phyloP scores from a whole-genome alignment of 2,329 filamentous ascomycete genomes.

The Trichoderma polysporum region DNA sequence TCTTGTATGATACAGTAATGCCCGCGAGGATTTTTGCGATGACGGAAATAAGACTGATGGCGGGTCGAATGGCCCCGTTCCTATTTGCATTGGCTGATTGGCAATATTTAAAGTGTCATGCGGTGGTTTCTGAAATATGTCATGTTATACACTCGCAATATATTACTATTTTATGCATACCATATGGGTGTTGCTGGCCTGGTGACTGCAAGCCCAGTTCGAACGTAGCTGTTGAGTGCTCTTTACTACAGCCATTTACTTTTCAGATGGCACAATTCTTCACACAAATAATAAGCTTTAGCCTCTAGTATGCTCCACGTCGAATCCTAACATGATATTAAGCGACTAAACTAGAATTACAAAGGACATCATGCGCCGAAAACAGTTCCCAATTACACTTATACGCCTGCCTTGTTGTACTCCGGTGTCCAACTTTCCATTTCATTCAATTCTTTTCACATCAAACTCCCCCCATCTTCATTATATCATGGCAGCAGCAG shows the following conservation, averaged over 20 bases:
- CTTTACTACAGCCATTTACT: too few species aligned
- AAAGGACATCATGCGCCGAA: conserved; percentile 12
- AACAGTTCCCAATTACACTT: not conserved
- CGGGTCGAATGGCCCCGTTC: not conserved
- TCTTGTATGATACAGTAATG: conserved; percentile 21
- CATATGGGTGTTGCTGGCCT: not conserved
- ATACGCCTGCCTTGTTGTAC: conserved; percentile 6
- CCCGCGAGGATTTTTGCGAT: conserved; percentile 9
- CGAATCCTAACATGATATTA: conserved; percentile 11
- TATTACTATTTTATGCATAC: not conserved
- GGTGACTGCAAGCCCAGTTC: too few species aligned
- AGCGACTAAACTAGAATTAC: conserved; percentile 17
- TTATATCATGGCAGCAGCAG: conserved; percentile 40
- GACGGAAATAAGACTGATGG: conserved; percentile 15
- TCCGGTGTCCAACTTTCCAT: not conserved
- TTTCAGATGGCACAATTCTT: not conserved
- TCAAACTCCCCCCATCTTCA: not conserved
- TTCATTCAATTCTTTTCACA: conserved; percentile 3
- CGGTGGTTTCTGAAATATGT: not conserved
- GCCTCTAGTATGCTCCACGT: not conserved
- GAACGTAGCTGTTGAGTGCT: too few species aligned
- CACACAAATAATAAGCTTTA: not conserved
- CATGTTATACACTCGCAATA: not conserved
- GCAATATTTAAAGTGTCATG: not conserved
- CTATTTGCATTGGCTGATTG: not conserved